Evolutionary conservation across 208 protist genomes (phyloP), one percentile per base, ranked within the genome.

Genomic region (Angomonas ambiguus): DNA sequence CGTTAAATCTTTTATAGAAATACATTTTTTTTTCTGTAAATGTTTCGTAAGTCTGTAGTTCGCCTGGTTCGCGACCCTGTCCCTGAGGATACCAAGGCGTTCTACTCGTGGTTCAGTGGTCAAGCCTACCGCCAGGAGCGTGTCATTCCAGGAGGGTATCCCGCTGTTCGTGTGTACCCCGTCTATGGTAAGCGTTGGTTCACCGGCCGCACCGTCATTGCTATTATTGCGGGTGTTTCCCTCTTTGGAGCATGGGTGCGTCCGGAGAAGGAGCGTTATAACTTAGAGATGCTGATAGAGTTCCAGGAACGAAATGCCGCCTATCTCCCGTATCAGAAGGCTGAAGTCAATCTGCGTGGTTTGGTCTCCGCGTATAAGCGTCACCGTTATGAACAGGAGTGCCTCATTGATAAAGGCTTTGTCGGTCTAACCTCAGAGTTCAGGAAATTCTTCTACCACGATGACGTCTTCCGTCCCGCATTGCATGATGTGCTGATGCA

Each of bases 381-480:
- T 11, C 76, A 94, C 79, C 76, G 85, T 41, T 94, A 91, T 65
- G 91, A 96, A 67, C 82, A 89, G 76, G 91, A 96, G 63, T 88
- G 87, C 69, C 65, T 96, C 55, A 83, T 96, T 49, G 88, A 96
- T 66, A 93, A 96, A 76, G 91, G 91, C 31, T 94, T 83, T 68
- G 87, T 96, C 3, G 91, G 91, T n/a, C 74, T 96, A 38, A 96
- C 87, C 10, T 88, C 81, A 1, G 87, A 96, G 74, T 94, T 94
- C 73, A 74, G 91, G 18, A 96, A 96, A 74, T 96, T 96, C 74
- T 96, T 96, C 72, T 96, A 96, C 73, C 91, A 96, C 76, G 85
- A 86, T 56, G 91, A 96, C 56, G 91, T 96, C n/a, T 96, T 87
- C 86, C 87, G 91, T 51, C 91, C 91, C 22, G 71, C 74, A 24